Conservation (phyloP, 371 early-diverging fungal genomes). For the Rhizopus delemar region DNA sequence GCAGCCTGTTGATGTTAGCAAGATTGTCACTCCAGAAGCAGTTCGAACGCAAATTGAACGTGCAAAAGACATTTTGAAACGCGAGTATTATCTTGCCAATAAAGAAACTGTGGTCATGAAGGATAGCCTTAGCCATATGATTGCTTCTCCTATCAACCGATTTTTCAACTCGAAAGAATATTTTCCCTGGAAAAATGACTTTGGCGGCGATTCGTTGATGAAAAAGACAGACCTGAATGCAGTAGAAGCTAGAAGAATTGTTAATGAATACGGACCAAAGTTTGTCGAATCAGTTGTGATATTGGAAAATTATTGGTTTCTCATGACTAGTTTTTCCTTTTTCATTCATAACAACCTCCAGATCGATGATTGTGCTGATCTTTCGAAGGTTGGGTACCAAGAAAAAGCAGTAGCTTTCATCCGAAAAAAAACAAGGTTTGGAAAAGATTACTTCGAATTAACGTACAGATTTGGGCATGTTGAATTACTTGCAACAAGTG, state of each 20-base stretch:
- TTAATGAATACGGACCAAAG: constrained; percentile 10
- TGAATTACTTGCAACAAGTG: constrained; percentile 13
- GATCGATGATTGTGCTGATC: constrained; percentile 9
- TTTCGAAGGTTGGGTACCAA: constrained; percentile 5
- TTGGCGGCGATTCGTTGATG: constrained; percentile 12
- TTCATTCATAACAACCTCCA: constrained; percentile 10
- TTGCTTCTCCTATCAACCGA: constrained; percentile 17
- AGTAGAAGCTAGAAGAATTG: constrained; percentile 8
- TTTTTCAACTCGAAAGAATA: constrained; percentile 14
- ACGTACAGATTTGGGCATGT: constrained; percentile 1
- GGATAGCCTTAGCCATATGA: constrained; percentile 9
- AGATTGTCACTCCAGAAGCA: constrained; percentile 16
- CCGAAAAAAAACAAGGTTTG: constrained; percentile 8
- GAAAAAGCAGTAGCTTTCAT: constrained; percentile 7
- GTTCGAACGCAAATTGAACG: constrained; percentile 7
- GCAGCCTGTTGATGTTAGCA: constrained; percentile 5
- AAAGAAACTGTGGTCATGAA: constrained; percentile 9
- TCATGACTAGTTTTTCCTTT: constrained; percentile 10
- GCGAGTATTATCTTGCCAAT: constrained; percentile 11
- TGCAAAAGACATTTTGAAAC: constrained; percentile 6
- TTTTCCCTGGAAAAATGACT: constrained; percentile 7
- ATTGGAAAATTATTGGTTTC: constrained; percentile 8
- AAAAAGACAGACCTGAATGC: constrained; percentile 10
- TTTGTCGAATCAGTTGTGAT: constrained; percentile 16
- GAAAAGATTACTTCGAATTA: constrained; percentile 8